Evolutionary conservation across 352 stramenopile genomes (phyloP).

Genomic region (Phytophthora melonis): DNA sequence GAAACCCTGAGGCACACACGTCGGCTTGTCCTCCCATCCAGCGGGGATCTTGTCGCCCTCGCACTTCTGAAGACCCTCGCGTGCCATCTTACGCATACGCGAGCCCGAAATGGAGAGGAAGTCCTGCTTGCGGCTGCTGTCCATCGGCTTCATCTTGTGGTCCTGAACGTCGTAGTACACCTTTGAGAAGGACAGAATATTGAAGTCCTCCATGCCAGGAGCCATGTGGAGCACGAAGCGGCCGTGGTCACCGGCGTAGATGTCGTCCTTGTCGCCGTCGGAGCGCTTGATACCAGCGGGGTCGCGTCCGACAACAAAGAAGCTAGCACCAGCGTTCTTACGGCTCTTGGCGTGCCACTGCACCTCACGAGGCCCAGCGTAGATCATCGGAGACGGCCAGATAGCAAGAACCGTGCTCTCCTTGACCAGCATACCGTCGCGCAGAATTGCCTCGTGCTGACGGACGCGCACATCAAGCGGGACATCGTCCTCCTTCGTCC

Average conservation of each 20-base stretch:
- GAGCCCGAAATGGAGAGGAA: conserved; percentile 99
- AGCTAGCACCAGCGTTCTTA: conserved; percentile 96
- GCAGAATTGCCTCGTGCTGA: conserved; percentile 95
- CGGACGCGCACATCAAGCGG: conserved; percentile 97
- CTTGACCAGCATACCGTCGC: conserved; percentile 95
- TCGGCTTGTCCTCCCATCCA: conserved; percentile 82
- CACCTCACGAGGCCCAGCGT: conserved; percentile 97
- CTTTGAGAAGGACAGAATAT: conserved; percentile 96
- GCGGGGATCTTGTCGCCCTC: conserved; percentile 66
- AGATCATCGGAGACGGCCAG: conserved; percentile 99
- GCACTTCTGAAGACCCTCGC: conserved; percentile 94
- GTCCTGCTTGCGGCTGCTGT: conserved; percentile 92
- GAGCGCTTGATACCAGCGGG: conserved; percentile 98
- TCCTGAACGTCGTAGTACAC: conserved; percentile 98
- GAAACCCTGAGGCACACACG: conserved; percentile 97
- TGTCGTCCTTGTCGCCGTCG: conserved; percentile 93
- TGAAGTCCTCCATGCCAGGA: conserved; percentile 95
- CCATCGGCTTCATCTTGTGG: conserved; percentile 98
- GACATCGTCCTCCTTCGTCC: conserved; percentile 99
- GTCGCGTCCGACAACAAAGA: conserved; percentile 98
- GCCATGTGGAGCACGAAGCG: conserved; percentile 97
- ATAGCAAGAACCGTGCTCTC: conserved; percentile 98
- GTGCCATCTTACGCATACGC: conserved; percentile 97
- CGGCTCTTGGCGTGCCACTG: conserved; percentile 98
- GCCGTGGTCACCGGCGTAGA: conserved; percentile 98